Evolutionary conservation across 2,329 filamentous ascomycete species (phyloP).

Genomic region (Fusarium cicatricum): DNA sequence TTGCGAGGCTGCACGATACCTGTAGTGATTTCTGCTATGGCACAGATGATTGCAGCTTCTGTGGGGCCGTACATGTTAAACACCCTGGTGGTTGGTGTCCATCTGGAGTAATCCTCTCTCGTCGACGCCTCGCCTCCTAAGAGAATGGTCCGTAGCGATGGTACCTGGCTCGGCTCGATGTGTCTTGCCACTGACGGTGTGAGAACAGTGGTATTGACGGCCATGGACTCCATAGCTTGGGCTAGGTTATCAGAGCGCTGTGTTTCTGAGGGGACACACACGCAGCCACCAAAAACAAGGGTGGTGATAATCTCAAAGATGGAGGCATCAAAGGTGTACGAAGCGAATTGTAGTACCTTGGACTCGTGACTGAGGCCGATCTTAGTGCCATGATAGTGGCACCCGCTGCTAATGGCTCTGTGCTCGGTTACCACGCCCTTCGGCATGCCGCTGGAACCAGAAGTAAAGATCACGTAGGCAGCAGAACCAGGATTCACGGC

Average conservation of each 20-base stretch:
- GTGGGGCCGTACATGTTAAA: constrained; percentile 7
- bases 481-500: neutral
- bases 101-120: neutral
- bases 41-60: neutral
- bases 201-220: constrained; percentile 40
- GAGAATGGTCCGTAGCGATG: neutral
- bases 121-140: constrained; percentile 1
- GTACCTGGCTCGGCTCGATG: neutral
- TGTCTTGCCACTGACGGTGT: constrained; percentile 55
- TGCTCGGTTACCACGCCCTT: constrained; percentile 23
- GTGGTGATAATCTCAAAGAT: constrained; percentile 22
- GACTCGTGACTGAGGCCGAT: neutral
- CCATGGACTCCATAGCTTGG: constrained; percentile 52
- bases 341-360: constrained; percentile 30
- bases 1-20: neutral
- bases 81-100: neutral
- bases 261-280: constrained; percentile 61
- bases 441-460: neutral
- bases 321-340: constrained; percentile 34
- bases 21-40: neutral
- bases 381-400: neutral
- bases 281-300: constrained; percentile 51
- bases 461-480: neutral
- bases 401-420: constrained; percentile 4
- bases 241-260: constrained; percentile 57